Evolutionary conservation across 441 rosid genomes (phyloP), one percentile per base, ranked within the genome.

Genomic region (Mallotus japonicus): DNA sequence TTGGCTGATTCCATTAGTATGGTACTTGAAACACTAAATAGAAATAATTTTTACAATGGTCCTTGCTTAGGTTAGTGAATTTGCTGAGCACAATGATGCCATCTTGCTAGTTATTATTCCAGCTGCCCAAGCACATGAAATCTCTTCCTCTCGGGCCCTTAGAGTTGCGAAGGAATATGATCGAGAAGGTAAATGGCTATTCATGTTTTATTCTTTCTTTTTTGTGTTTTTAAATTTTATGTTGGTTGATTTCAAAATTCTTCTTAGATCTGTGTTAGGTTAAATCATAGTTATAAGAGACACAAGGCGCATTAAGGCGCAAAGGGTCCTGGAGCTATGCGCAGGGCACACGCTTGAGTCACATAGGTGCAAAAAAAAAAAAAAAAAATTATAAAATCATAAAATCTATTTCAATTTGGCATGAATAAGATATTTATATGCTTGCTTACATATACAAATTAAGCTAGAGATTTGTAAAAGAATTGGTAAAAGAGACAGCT

Each of bases 161-260:
- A 89, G 87, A 82, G 60, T 87, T 65, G 98, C 96, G 2, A 93
- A 91, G 83, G 98, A 93, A 76, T 83, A 81, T 81, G 98, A 93
- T 84, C 77, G 90, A 24, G 96, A 93, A 44, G 81, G 98, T 93
- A 81, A 19, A 46, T 22, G 16, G 32, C 28, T 46, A 10, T 1
- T 3, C 32, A n/a, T 59, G 34, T 8, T 11, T 28, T 24, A 9
- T 16, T 69, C 19, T 56, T n/a, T 13, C 14, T 62, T 7, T 62
- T 62, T 9, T 62, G 19, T 8, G 8, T 62, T 34, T 34, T 17
- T 55, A 32, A 28, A 19, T 20, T 46, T 19, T 44, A 19, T n/a
- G 14, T 34, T 54, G n/a, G 51, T 46, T 59, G 46, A 16, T 51
- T 67, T 49, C 50, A 3, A 11, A 28, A 19, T 19, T 60, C 1